Percentiles rank a stretch among this genome's conserved stretches.
Evolutionary conservation across 805 yeast genomes (phyloP).

Genomic region (Starmerella bombi): DNA sequence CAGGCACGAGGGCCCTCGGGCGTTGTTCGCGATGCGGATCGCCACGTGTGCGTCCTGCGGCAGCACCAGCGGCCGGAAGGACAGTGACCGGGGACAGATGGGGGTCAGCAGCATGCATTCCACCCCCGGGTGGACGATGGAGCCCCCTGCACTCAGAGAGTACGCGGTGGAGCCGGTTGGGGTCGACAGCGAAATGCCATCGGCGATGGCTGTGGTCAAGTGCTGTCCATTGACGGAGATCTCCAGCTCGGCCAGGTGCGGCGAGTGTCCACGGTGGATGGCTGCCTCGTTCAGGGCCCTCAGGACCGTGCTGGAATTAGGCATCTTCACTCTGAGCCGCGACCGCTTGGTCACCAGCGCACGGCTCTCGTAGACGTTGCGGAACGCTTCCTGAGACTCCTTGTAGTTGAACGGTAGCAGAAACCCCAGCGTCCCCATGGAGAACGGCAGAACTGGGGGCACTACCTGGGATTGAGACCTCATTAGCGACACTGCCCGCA

Average conservation of each 20-base stretch:
- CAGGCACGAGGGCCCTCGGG: slow-evolving; percentile 37
- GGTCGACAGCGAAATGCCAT: slow-evolving; percentile 72
- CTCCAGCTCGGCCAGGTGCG: slow-evolving; percentile 72
- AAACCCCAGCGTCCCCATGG: slow-evolving; percentile 85
- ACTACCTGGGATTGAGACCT: slow-evolving; percentile 42
- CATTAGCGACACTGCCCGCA: slow-evolving; percentile 71
- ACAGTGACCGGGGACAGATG: slow-evolving; percentile 78
- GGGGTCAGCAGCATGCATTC: slow-evolving; percentile 76
- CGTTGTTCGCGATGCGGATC: slow-evolving; percentile 24
- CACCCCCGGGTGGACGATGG: slow-evolving; percentile 81
- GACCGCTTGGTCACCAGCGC: slow-evolving; percentile 64
- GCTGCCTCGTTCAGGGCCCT: slow-evolving; percentile 91
- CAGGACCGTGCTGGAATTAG: slow-evolving; percentile 26
- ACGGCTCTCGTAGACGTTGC: slow-evolving; percentile 50
- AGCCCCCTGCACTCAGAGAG: slow-evolving; percentile 79
- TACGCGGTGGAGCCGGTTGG: slow-evolving; percentile 96
- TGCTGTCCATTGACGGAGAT: slow-evolving; percentile 74
- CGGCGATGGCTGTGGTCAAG: slow-evolving; percentile 81
- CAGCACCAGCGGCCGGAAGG: slow-evolving; percentile 76
- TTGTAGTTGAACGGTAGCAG: slow-evolving; percentile 72
- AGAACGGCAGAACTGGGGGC: slow-evolving; percentile 81
- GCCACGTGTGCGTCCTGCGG: slow-evolving; percentile 64
- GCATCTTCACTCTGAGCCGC: slow-evolving; percentile 34
- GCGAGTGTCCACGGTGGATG: slow-evolving; percentile 76
- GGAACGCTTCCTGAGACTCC: slow-evolving; percentile 47